Conservation (phyloP, 2,329 filamentous ascomycete species). For the Fusarium graminum region DNA sequence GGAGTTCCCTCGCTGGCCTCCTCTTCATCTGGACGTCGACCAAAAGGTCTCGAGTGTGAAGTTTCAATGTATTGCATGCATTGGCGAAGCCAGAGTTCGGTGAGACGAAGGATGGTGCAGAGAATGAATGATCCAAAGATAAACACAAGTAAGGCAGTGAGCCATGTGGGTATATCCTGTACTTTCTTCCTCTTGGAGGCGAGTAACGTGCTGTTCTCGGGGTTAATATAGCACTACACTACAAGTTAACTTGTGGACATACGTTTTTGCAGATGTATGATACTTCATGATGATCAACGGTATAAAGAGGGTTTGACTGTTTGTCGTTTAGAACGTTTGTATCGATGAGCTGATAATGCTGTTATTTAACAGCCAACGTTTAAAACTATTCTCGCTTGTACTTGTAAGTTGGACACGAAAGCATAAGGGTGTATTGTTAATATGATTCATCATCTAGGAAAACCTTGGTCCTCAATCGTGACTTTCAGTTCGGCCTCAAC, state of each 20-base stretch:
- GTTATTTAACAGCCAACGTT: no score
- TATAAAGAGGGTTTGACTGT: background rate
- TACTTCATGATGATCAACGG: background rate
- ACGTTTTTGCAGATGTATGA: background rate
- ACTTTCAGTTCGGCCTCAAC: background rate
- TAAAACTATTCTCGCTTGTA: background rate
- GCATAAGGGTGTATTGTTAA: background rate
- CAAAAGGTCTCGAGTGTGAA: no score
- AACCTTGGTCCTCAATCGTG: no score
- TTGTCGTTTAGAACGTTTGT: background rate
- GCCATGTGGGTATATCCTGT: background rate
- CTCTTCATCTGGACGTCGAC: background rate
- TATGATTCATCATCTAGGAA: background rate
- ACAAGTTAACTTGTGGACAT: no score
- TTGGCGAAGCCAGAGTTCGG: background rate
- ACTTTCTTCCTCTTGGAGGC: background rate
- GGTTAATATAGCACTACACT: no score
- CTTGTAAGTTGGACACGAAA: background rate
- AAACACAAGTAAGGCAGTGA: background rate
- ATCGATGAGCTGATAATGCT: background rate
- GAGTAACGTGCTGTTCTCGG: background rate
- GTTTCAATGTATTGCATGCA: background rate
- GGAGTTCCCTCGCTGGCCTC: background rate
- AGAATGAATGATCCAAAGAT: background rate
- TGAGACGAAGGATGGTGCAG: constrained; percentile 1